phyloP scores from a whole-genome alignment of 2,329 filamentous ascomycete species.

The Fusarium sp. region DNA sequence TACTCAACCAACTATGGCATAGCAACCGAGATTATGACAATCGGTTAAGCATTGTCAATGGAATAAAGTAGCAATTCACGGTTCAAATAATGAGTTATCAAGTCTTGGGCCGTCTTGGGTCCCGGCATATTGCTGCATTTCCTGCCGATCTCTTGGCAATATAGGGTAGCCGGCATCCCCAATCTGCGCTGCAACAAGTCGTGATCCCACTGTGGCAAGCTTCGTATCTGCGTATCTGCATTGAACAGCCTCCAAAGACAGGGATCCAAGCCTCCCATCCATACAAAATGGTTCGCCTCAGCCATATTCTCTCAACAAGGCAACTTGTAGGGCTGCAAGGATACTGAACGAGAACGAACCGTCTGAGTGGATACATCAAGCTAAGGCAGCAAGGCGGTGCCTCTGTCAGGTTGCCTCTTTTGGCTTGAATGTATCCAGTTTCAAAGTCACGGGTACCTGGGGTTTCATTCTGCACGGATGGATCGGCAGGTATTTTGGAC shows the following conservation, averaged over 20 bases:
- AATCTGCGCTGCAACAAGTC: background rate
- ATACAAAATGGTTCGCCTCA: background rate
- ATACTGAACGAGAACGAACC: background rate
- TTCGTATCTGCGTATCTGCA: background rate
- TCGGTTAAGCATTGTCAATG: background rate
- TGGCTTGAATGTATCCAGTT: background rate
- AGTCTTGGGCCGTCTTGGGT: background rate
- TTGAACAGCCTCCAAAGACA: background rate
- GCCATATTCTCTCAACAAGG: background rate
- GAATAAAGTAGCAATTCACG: background rate
- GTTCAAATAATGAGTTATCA: background rate
- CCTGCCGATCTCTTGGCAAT: background rate
- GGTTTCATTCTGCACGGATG: background rate
- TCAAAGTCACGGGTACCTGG: background rate
- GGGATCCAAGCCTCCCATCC: background rate
- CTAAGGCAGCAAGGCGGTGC: background rate
- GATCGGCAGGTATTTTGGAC: background rate
- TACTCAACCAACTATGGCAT: background rate
- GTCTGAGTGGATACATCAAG: background rate
- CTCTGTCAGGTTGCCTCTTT: background rate
- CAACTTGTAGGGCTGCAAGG: background rate
- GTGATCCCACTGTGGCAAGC: background rate
- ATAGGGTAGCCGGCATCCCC: background rate
- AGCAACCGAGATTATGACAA: background rate
- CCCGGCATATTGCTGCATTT: background rate